Percentiles rank a stretch among this genome's conserved stretches.
Evolutionary conservation across 129 eudicot genomes (phyloP).

Genomic region (Lactuca sativa): DNA sequence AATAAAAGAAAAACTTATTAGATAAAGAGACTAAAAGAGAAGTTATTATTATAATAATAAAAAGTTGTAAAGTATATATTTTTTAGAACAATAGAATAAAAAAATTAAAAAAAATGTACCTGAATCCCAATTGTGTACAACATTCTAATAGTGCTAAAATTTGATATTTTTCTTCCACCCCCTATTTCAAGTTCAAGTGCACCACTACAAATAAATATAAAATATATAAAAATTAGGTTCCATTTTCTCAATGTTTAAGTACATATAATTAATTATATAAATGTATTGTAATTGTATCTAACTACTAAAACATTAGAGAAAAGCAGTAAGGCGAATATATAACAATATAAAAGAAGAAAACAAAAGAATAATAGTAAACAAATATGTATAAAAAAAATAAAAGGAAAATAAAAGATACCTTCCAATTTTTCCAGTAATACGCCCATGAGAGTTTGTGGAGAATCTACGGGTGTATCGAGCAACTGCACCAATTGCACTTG

Average conservation of each 20-base stretch:
- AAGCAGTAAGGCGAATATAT: neutral
- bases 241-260: neutral
- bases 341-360: neutral
- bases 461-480: conserved; percentile 76
- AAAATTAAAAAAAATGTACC: conserved; percentile 41
- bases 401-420: conserved; percentile 39
- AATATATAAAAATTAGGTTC: neutral
- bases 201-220: conserved; percentile 42
- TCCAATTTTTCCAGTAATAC: conserved; percentile 81
- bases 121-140: conserved; percentile 77
- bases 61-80: neutral
- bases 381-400: neutral
- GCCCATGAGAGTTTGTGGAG: conserved; percentile 91
- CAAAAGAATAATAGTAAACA: neutral
- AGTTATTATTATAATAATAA: neutral
- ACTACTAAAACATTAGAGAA: neutral
- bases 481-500: conserved; percentile 73
- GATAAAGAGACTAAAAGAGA: neutral
- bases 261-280: no score
- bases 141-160: conserved; percentile 80
- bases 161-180: conserved; percentile 91
- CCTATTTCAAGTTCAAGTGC: conserved; percentile 94
- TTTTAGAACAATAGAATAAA: neutral
- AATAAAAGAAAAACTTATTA: conserved; percentile 3
- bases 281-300: neutral